Conservation (phyloP, 2,329 filamentous ascomycete genomes). For the Xylaria sp. region DNA sequence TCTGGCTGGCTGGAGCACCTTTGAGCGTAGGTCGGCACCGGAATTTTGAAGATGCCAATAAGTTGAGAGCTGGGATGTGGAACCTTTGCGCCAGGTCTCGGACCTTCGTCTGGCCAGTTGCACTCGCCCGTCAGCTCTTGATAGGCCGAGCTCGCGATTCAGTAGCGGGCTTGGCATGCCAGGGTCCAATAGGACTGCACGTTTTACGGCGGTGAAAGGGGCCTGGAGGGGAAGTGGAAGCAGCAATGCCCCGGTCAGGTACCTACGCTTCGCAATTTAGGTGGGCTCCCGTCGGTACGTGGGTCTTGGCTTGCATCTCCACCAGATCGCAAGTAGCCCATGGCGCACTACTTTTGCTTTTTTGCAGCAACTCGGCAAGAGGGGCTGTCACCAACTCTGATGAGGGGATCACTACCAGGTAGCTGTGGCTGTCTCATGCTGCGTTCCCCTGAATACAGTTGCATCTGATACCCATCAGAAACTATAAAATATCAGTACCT, state of each 20-base stretch:
- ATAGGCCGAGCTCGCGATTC: constrained; percentile 31
- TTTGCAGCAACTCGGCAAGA: constrained; percentile 24
- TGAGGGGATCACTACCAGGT: background rate
- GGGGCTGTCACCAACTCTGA: constrained; percentile 10
- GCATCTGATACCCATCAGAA: too few species aligned
- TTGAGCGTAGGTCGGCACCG: background rate
- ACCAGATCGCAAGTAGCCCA: constrained; percentile 15
- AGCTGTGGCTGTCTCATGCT: too few species aligned
- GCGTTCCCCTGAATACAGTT: constrained; percentile 24
- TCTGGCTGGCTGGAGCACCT: constrained; percentile 1
- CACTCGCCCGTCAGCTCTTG: constrained; percentile 17
- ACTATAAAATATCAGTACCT: too few species aligned
- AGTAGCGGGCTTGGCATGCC: constrained; percentile 25
- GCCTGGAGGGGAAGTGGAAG: constrained; percentile 17
- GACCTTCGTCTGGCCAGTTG: constrained; percentile 13
- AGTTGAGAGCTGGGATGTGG: constrained; percentile 34
- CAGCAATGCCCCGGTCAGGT: background rate
- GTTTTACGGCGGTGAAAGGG: constrained; percentile 33
- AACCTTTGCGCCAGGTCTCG: constrained; percentile 16
- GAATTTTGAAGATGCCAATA: constrained; percentile 27
- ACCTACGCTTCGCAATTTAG: background rate
- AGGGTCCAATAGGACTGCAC: constrained; percentile 27
- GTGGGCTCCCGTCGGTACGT: constrained; percentile 9
- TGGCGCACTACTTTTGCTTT: constrained; percentile 6
- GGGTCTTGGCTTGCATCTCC: constrained; percentile 8